Conservation (phyloP, 106 monocot genomes). For the Hemerocallis citrina region DNA sequence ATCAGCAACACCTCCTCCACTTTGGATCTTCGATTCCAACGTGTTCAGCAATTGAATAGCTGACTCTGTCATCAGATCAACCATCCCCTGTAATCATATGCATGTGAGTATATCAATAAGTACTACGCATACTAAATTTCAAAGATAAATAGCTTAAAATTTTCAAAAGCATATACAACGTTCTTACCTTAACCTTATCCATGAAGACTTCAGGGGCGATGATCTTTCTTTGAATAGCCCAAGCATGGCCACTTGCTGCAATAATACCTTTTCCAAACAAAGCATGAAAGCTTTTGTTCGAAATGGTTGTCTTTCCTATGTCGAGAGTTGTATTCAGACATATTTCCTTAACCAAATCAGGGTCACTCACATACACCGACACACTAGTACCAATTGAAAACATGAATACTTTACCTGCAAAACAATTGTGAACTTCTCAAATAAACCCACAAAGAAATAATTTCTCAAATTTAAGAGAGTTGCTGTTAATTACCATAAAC, state of each 20-base stretch:
- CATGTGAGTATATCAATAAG: neutral
- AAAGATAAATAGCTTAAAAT: no score
- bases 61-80: constrained; percentile 58
- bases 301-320: constrained; percentile 46
- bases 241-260: constrained; percentile 42
- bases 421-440: neutral
- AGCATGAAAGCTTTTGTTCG: constrained; percentile 48
- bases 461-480: neutral
- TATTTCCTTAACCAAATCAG: constrained; percentile 59
- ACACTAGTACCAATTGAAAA: constrained; percentile 36
- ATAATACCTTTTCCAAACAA: constrained; percentile 58
- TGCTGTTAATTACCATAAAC: constrained; percentile 24
- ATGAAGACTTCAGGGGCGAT: constrained; percentile 73
- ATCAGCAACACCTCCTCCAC: constrained; percentile 25
- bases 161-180: no score
- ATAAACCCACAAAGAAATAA: neutral
- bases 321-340: constrained; percentile 41
- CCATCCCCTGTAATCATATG: constrained; percentile 37
- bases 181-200: constrained; percentile 70
- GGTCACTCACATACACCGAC: constrained; percentile 46
- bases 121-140: no score
- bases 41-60: constrained; percentile 31
- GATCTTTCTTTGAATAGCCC: constrained; percentile 66
- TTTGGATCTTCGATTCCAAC: constrained; percentile 46
- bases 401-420: constrained; percentile 41